A percentile compares a stretch with the other conserved stretches of the same genome.
Conservation (phyloP, 441 rosid genomes). For the Sinapis alba region DNA sequence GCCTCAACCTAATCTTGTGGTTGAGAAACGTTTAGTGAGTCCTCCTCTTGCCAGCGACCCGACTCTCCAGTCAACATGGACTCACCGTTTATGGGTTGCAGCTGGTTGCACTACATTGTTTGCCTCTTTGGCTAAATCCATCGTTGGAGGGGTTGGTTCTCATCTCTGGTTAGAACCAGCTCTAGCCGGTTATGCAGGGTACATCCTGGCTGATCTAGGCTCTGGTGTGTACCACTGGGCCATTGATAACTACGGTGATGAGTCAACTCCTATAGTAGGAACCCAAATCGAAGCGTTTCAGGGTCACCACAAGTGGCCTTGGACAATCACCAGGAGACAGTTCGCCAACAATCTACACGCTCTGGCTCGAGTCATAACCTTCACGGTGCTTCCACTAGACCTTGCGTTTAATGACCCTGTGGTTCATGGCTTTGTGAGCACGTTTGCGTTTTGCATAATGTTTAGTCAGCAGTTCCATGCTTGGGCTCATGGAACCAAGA, state of each 20-base stretch:
- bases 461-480: constrained; percentile 1
- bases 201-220: constrained; percentile 76
- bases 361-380: constrained; percentile 55
- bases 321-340: constrained; percentile 81
- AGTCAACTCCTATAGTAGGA: constrained; percentile 70
- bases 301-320: constrained; percentile 95
- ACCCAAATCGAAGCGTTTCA: constrained; percentile 82
- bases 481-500: constrained; percentile 71
- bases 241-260: constrained; percentile 82
- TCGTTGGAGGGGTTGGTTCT: constrained; percentile 46
- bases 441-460: constrained; percentile 53
- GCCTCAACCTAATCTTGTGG: constrained; percentile 33
- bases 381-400: constrained; percentile 60
- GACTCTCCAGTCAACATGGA: constrained; percentile 65
- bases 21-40: constrained; percentile 30
- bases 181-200: constrained; percentile 71
- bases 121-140: constrained; percentile 64
- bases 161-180: constrained; percentile 62
- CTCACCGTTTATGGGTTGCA: constrained; percentile 73
- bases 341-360: constrained; percentile 83
- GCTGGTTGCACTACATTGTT: constrained; percentile 70
- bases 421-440: constrained; percentile 54
- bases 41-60: constrained; percentile 55
- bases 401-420: constrained; percentile 52
- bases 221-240: constrained; percentile 96